Percentiles rank a stretch among this genome's conserved stretches.
Evolutionary conservation across 208 protist species (phyloP).

Genomic region (Leishmania arabica): DNA sequence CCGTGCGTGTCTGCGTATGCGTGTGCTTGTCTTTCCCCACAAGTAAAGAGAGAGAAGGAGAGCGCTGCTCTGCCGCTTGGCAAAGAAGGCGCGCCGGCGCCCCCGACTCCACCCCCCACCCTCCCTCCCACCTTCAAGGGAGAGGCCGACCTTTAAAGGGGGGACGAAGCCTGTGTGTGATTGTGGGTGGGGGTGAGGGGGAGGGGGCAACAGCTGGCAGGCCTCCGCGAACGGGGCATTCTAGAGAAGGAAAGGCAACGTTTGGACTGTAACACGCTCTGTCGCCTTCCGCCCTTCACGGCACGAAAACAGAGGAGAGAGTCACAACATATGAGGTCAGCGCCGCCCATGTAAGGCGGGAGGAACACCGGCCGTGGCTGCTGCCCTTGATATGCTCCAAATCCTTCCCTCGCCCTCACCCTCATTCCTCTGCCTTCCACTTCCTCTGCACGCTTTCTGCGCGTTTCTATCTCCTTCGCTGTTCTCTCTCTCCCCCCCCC

Average conservation of each 20-base stretch:
- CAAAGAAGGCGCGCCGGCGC: background rate
- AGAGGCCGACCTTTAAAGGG: background rate
- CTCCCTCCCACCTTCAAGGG: background rate
- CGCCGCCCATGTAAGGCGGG: background rate
- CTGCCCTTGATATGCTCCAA: background rate
- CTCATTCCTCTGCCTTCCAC: background rate
- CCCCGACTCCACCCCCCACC: background rate
- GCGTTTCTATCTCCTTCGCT: background rate
- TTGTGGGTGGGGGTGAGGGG: too few relatives aligned
- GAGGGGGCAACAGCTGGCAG: background rate
- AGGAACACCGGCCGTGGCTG: background rate
- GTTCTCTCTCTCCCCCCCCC: background rate
- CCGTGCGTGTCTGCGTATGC: background rate
- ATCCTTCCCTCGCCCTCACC: background rate
- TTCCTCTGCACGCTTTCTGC: background rate
- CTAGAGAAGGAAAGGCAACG: background rate
- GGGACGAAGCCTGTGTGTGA: background rate
- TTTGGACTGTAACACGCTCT: background rate
- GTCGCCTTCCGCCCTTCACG: background rate
- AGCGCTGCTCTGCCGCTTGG: background rate
- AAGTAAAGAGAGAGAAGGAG: constrained; percentile 7
- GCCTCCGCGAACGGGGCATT: background rate
- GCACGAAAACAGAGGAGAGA: too few relatives aligned
- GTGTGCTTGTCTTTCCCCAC: background rate
- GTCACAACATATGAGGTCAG: background rate